These are phyloP conservation scores for Colletotrichum ledebouriae DNA, from an alignment of 2,329 filamentous ascomycete species.

Conservation along the genomic window DNA sequence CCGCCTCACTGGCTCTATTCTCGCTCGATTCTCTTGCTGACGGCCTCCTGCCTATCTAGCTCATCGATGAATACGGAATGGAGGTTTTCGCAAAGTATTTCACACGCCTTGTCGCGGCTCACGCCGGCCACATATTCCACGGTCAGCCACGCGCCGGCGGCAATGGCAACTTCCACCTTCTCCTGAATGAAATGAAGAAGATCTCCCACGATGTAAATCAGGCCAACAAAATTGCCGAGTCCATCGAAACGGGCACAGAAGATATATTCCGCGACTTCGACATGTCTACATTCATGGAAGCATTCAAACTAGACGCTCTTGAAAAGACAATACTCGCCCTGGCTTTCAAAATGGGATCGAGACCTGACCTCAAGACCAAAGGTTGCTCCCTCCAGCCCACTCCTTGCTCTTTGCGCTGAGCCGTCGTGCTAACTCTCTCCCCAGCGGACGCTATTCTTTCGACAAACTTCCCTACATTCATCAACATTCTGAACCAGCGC, in stretches of 20 bases:
- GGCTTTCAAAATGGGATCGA: conserved; percentile 87
- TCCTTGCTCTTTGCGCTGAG: conserved; percentile 54
- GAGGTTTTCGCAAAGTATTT: conserved; percentile 98
- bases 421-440: conserved; percentile 51
- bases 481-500: conserved; percentile 79
- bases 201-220: conserved; percentile 84
- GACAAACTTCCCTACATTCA: conserved; percentile 81
- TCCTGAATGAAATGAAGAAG: conserved; percentile 88
- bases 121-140: conserved; percentile 92
- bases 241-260: conserved; percentile 89
- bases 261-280: conserved; percentile 97
- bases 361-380: conserved; percentile 88
- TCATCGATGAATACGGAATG: conserved; percentile 98
- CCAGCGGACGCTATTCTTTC: conserved; percentile 91
- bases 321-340: conserved; percentile 90
- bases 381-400: conserved; percentile 66
- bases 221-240: conserved; percentile 91
- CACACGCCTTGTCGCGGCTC: conserved; percentile 89
- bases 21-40: conserved; percentile 37
- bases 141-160: conserved; percentile 79
- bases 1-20: not conserved
- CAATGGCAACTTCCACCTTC: conserved; percentile 86
- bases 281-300: conserved; percentile 93
- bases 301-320: conserved; percentile 92
- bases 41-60: conserved; percentile 60